These are phyloP conservation scores for Dinochytrium kinnereticum DNA, from an alignment of 371 early-diverging fungal species.

Conservation along the genomic window DNA sequence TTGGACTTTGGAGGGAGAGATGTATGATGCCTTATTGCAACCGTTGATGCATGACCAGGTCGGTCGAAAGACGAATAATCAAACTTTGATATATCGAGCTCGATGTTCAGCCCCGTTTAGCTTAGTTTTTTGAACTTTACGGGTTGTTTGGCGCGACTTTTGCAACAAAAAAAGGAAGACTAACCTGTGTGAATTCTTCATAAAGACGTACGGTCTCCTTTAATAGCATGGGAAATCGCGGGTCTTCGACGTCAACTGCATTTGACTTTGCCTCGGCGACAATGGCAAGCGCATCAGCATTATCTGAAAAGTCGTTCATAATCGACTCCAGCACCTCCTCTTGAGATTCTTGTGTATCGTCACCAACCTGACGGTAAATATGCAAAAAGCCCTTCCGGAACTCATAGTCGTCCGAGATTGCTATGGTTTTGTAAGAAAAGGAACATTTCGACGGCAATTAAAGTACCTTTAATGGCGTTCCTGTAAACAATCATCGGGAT, in stretches of 20 bases:
- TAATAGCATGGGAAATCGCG: conserved; percentile 65
- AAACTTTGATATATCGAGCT: no score
- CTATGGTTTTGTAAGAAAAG: no score
- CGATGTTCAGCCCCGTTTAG: no score
- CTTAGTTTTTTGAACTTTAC: no score
- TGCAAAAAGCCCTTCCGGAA: conserved; percentile 79
- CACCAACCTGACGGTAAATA: conserved; percentile 65
- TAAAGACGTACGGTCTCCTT: conserved; percentile 59
- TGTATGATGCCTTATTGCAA: no score
- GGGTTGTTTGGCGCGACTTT: no score
- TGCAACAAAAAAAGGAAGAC: background rate
- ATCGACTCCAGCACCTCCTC: conserved; percentile 55
- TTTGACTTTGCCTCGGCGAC: conserved; percentile 63
- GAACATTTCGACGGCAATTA: conserved; percentile 2
- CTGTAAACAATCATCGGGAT: conserved; percentile 80
- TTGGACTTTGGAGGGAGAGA: no score
- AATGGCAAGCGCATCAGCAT: conserved; percentile 65
- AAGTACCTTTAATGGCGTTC: conserved; percentile 77
- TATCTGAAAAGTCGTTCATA: conserved; percentile 58
- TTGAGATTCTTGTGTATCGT: conserved; percentile 56
- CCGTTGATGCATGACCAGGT: no score
- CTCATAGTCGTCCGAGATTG: conserved; percentile 70
- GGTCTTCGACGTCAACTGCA: conserved; percentile 53
- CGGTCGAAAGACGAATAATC: no score
- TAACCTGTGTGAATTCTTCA: conserved; percentile 49